Evolutionary conservation across 2,329 filamentous ascomycete genomes (phyloP), one percentile per base, ranked within the genome.

Genomic region (Ceratocystis albifundus): DNA sequence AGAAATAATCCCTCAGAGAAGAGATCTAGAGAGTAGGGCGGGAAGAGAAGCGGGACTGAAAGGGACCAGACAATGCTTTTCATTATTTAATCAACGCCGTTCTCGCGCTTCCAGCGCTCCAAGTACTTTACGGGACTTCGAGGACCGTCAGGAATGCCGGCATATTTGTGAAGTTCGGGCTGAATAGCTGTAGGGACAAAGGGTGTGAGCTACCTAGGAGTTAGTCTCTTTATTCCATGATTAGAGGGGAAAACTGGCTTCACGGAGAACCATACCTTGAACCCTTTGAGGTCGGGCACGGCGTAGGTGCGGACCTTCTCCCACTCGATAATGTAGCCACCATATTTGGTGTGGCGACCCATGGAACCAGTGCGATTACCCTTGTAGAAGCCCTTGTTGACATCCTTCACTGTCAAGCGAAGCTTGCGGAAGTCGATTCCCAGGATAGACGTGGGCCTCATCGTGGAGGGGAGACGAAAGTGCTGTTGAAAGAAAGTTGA

Each of bases 381-480:
- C 82, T 97, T 97, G 85, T 99, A 99, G 84, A 87, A 99, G 71
- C 92, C 93, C 74, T 90, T 90, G 75, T 88, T 89, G 74, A 93
- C 87, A 77, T 94, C 87, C 78, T 99, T 99, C 71, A 93, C 96
- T 12, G 90, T 96, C 73, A 99, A 84, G 65, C 83, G 82, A 68
- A 92, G 80, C 73, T 93, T 90, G 76, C 86, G 84, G 72, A 90
- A 83, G 67, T 84, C 82, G 72, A 85, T 78, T 71, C 82, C 81
- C 72, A 96, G 85, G 70, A 79, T 75, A 72, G 83, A 80, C 17
- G 88, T 89, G 66, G 88, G 83, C 75, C 84, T 82, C 85, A 89
- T 89, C 69, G 74, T 78, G 71, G 22, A 28, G n/a, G 12, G 32
- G 8, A 46, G 61, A 46, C 20, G 48, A 53, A 62, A 22, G 59